Evolutionary conservation across 306 rosid genomes (phyloP), one percentile per base, ranked within the genome.

Genomic region (Acacia confusa): DNA sequence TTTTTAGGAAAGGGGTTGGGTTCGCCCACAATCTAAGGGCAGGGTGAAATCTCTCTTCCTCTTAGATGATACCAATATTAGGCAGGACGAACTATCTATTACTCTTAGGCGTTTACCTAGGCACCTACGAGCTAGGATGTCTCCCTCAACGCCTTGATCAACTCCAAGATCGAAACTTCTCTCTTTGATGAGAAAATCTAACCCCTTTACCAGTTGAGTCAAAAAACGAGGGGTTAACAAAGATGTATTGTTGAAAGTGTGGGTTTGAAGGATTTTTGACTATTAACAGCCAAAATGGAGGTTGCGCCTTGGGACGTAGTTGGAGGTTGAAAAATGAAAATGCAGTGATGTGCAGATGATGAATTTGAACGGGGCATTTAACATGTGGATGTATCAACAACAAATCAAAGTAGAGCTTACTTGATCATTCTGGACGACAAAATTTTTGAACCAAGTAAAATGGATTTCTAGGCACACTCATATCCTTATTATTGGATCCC

Each of bases 161-260:
- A n/a, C n/a, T n/a, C n/a, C n/a, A n/a, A n/a, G n/a, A n/a, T n/a
- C n/a, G n/a, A n/a, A n/a, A n/a, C n/a, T n/a, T n/a, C n/a, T n/a
- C n/a, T n/a, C n/a, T n/a, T n/a, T n/a, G n/a, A n/a, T n/a, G n/a
- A n/a, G n/a, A n/a, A n/a, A n/a, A n/a, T n/a, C n/a, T n/a, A n/a
- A n/a, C n/a, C n/a, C n/a, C n/a, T n/a, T n/a, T n/a, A n/a, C n/a
- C n/a, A n/a, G n/a, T n/a, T n/a, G n/a, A n/a, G n/a, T n/a, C n/a
- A n/a, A n/a, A n/a, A n/a, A n/a, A n/a, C n/a, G n/a, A n/a, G n/a
- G n/a, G n/a, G n/a, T n/a, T n/a, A n/a, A n/a, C 15, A 66, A 79
- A 65, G 61, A 79, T 41, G 44, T 66, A 34, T 81, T 81, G 10
- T 36, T 38, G 84, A 82, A 81, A 75, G 87, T 84, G 85, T 79